Base-by-base conservation (phyloP, 2,329 filamentous ascomycete species). In the Cytospora mali region DNA sequence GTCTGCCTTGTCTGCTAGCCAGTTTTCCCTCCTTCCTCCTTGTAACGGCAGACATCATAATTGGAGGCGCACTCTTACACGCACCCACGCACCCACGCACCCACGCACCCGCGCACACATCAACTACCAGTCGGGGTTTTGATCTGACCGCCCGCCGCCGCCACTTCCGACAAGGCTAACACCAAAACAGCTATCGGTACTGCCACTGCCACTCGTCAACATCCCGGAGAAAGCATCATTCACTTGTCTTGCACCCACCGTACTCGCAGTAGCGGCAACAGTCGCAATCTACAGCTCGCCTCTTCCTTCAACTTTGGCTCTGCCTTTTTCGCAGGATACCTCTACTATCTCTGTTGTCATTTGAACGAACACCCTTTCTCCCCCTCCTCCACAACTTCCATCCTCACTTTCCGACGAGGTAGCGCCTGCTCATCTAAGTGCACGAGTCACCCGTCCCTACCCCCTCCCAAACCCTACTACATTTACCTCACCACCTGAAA, bases 371-470 rank as follows among this genome's bases (percentile, higher is more conserved):
- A 39, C 39, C 42, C 33, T 16, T 46, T 53, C 48, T 49, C 28
- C 29, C 29, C 28, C 52, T 49, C 27, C 21, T 21, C 51, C 28
- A 21, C 11, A 23, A 21, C 18, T 25, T 48, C 23, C n/a, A 9
- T 39, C 46, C 23, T 49, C 53, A 35, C 23, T 39, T 27, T 39
- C 35, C 42, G 33, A 35, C 56, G 46, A 51, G 56, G 56, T 28
- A 51, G 23, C 28, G n/a, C 48, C 46, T 58, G 56, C 56, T 29
- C 51, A 7, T 52, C 33, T 13, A 18, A 35, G 13, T n/a, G n/a
- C n/a, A n/a, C n/a, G 6, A n/a, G 51, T 28, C 29, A 25, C 31
- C 31, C 11, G 31, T 29, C 14, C 25, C 27, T 35, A 3, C 50
- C 35, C 23, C 33, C 33, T 25, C 11, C 48, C 48, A 11, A 13